Conservation (phyloP, 208 protist species). For the Crithidia fasciculata region DNA sequence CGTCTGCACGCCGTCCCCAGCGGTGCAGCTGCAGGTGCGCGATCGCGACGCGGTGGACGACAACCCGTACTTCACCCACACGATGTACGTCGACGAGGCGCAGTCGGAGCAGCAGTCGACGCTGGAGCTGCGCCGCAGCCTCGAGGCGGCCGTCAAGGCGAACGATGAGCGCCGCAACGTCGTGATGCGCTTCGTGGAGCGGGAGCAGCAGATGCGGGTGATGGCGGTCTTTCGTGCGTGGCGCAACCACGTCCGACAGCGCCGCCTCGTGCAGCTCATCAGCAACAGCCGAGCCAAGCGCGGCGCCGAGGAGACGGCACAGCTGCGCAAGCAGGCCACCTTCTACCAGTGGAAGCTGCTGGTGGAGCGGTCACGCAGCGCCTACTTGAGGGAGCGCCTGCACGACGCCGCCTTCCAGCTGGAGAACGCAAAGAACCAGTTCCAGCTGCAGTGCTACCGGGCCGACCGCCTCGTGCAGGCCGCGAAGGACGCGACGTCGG, state of each 20-base stretch:
- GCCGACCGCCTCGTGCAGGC: slow-evolving; percentile 71
- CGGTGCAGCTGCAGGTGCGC: slow-evolving; percentile 61
- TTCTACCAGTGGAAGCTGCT: slow-evolving; percentile 80
- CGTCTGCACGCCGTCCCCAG: slow-evolving; percentile 45
- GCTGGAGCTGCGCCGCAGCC: slow-evolving; percentile 30
- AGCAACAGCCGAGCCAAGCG: slow-evolving; percentile 44
- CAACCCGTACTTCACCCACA: slow-evolving; percentile 88
- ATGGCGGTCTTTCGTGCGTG: slow-evolving; percentile 60
- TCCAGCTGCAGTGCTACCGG: slow-evolving; percentile 89
- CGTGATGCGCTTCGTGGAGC: slow-evolving; percentile 42
- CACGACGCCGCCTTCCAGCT: slow-evolving; percentile 84
- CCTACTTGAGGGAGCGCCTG: slow-evolving; percentile 84
- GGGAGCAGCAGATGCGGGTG: slow-evolving; percentile 20
- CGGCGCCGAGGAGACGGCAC: slow-evolving; percentile 29
- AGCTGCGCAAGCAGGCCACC: slow-evolving; percentile 35
- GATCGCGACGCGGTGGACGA: slow-evolving; percentile 46
- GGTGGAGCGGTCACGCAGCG: slow-evolving; percentile 68
- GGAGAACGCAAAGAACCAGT: slow-evolving; percentile 90
- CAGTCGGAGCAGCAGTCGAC: slow-evolving; percentile 39
- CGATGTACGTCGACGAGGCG: slow-evolving; percentile 81
- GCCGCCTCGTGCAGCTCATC: slow-evolving; percentile 42
- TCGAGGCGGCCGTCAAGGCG: slow-evolving; percentile 45
- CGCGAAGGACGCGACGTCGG: slow-evolving; percentile 51
- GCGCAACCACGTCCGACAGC: slow-evolving; percentile 44
- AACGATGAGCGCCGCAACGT: slow-evolving; percentile 57